Base-by-base conservation (phyloP, 75 land plant genomes). In the Cupressus sempervirens region DNA sequence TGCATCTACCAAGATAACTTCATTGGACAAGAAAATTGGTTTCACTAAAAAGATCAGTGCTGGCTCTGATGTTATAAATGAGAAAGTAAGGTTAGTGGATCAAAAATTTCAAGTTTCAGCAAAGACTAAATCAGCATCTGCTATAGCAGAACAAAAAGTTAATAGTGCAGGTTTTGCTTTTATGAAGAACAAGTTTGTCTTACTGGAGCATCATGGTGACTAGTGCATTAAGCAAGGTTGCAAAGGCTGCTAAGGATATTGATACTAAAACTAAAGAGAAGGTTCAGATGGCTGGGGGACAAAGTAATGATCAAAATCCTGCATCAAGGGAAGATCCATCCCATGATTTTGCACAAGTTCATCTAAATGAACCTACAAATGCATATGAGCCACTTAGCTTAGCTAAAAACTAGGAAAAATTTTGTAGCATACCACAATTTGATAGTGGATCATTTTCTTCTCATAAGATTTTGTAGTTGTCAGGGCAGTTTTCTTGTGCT, bases 81-180 rank as follows among this genome's bases (percentile, higher is more conserved):
- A 91, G 75, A 91, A 92, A 75, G 89, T 95, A 58, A 89, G 83
- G 85, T 92, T 93, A 82, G 87, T 93, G 88, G 95, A 95, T 84
- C 83, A 92, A 82, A 95, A 91, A 86, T 94, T 86, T 85, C 95
- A 93, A n/a, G 95, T 95, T 16, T 90, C 94, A 50, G 97, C 92
- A 84, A 94, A 89, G 85, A 95, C 97, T 1, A 93, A 89, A 80
- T 86, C 92, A 26, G 97, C 96, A 7, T 85, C 90, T 56, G 84
- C 92, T 6, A 88, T 88, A 62, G 97, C 97, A 7, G 96, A 95
- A 85, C 92, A 95, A 80, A 90, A 91, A n/a, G n/a, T n/a, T n/a
- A n/a, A n/a, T n/a, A n/a, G n/a, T n/a, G n/a, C n/a, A n/a, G n/a
- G n/a, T n/a, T 93, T 92, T 41, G 93, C 94, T 38, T 79, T 95